Percentiles rank a stretch among this genome's conserved stretches.
These are phyloP conservation scores for Sugiyamaella lignohabitans DNA, from an alignment of 805 yeast genomes.

Conservation along the genomic window DNA sequence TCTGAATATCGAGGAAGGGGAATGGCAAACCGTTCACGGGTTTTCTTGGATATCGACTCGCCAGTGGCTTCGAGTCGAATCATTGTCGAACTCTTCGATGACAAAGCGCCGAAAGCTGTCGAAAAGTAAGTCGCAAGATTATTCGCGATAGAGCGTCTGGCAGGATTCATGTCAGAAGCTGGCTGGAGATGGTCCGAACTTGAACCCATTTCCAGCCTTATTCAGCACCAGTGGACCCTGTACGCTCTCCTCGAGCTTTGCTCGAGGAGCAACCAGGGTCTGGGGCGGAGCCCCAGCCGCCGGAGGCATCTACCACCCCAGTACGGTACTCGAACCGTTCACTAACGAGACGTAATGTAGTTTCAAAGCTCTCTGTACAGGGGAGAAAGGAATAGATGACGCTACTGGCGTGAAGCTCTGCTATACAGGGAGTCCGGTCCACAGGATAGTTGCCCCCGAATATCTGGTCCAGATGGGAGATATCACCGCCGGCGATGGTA, in stretches of 20 bases:
- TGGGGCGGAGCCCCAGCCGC: no score
- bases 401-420: constrained; percentile 5
- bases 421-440: constrained; percentile 77
- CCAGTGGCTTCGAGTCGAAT: constrained; percentile 14
- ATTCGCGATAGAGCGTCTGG: background rate
- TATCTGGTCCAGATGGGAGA: constrained; percentile 96
- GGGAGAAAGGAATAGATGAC: constrained; percentile 78
- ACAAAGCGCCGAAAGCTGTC: constrained; percentile 18
- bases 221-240: no score
- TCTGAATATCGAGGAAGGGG: background rate
- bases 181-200: no score
- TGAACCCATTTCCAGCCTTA: no score
- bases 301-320: background rate
- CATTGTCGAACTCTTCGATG: constrained; percentile 18
- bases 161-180: no score
- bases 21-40: constrained; percentile 2
- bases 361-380: constrained; percentile 85
- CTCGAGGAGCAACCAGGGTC: no score
- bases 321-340: background rate
- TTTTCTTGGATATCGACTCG: constrained; percentile 19
- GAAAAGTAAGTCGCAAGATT: constrained; percentile 17
- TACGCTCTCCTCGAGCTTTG: no score
- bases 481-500: constrained; percentile 72
- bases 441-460: constrained; percentile 82
- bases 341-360: constrained; percentile 9